Conservation (phyloP, 805 yeast genomes). For the Wickerhamomyces silvicola region DNA sequence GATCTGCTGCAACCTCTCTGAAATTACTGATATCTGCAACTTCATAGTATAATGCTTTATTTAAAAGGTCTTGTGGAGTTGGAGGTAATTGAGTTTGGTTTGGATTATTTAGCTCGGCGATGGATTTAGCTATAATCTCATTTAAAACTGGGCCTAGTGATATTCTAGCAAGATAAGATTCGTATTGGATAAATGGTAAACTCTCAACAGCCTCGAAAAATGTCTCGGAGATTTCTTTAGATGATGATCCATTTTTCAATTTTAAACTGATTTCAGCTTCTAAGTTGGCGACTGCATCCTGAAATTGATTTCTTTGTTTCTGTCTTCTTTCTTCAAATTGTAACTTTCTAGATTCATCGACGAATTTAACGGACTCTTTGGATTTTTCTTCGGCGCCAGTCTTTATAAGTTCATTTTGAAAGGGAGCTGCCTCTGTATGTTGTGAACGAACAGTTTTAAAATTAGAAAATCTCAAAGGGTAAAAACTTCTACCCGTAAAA, state of each 20-base stretch:
- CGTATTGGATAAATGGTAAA: slow-evolving; percentile 1
- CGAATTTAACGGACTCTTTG: too few species aligned
- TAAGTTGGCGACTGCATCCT: too few species aligned
- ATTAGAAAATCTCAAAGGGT: too few species aligned
- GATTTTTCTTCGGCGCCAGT: too few species aligned
- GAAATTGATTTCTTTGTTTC: too few species aligned
- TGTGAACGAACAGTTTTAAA: too few species aligned
- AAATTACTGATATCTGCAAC: slow-evolving; percentile 10
- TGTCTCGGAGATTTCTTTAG: slow-evolving; percentile 4
- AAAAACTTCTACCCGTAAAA: too few species aligned
- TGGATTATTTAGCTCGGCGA: slow-evolving; percentile 11
- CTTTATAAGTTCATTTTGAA: too few species aligned
- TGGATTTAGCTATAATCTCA: slow-evolving; percentile 10
- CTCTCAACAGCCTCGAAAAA: slow-evolving; percentile 5
- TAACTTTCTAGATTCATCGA: too few species aligned
- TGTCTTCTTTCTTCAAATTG: too few species aligned
- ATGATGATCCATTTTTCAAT: slow-evolving; percentile 2
- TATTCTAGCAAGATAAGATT: neutral
- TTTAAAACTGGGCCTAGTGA: slow-evolving; percentile 1
- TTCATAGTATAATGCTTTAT: slow-evolving; percentile 12
- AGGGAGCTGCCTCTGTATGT: too few species aligned
- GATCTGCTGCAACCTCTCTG: slow-evolving; percentile 7
- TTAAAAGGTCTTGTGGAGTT: slow-evolving; percentile 17
- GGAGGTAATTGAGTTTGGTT: slow-evolving; percentile 10
- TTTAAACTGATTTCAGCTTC: too few species aligned